phyloP scores from a whole-genome alignment of 2,329 filamentous ascomycete genomes.

The Fusarium stilboides region DNA sequence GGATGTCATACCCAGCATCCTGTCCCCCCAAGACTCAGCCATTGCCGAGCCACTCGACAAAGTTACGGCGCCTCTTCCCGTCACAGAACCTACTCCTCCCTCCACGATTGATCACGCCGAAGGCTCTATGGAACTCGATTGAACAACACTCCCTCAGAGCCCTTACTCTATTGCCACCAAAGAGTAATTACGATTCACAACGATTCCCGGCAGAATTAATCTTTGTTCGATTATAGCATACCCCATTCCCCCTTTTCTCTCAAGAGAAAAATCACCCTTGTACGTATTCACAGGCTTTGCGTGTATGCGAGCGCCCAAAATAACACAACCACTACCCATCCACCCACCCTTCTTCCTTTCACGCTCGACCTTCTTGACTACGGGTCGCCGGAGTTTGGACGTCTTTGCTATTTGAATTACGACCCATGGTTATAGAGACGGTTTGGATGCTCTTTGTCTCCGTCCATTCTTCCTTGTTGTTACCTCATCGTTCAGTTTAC shows the following conservation, averaged over 20 bases:
- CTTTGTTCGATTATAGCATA: constrained; percentile 40
- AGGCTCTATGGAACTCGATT: constrained; percentile 60
- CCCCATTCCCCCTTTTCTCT: constrained; percentile 23
- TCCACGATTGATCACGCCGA: constrained; percentile 59
- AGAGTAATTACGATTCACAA: constrained; percentile 29
- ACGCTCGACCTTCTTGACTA: constrained; percentile 37
- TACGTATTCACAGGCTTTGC: constrained; percentile 30
- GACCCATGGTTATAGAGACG: constrained; percentile 48
- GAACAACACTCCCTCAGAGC: constrained; percentile 17
- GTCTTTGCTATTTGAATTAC: constrained; percentile 45
- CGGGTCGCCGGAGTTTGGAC: constrained; percentile 43
- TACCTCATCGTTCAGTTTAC: constrained; percentile 19
- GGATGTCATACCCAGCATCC: constrained; percentile 45
- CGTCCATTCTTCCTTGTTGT: constrained; percentile 13
- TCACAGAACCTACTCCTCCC: constrained; percentile 59
- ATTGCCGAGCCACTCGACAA: constrained; percentile 53
- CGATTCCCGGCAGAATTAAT: constrained; percentile 36
- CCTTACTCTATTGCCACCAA: constrained; percentile 1
- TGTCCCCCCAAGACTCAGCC: constrained; percentile 50
- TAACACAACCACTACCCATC: constrained; percentile 4
- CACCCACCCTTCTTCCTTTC: constrained; percentile 15
- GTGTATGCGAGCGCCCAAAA: constrained; percentile 6
- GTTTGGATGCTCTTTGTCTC: constrained; percentile 39
- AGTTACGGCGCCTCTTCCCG: constrained; percentile 48
- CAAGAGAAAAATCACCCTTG: constrained; percentile 35